Evolutionary conservation across 306 rosid species (phyloP).

Genomic region (Sicyos baderoa): DNA sequence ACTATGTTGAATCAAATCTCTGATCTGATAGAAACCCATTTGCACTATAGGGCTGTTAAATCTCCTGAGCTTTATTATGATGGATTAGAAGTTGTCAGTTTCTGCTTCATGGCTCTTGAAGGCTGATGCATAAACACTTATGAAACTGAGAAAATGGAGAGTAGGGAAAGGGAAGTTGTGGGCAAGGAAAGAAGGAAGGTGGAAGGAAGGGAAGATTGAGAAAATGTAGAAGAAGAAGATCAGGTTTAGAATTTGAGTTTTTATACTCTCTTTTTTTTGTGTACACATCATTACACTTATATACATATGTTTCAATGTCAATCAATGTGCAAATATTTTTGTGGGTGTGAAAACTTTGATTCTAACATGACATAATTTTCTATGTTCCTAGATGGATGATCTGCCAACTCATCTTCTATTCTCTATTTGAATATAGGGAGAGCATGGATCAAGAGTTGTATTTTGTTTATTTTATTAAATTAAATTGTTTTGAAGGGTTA

Average conservation of each 20-base stretch:
- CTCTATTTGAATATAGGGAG: not conserved
- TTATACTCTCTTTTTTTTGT: not conserved
- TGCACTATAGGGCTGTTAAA: slow-evolving; percentile 6
- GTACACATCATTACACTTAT: slow-evolving; percentile 15
- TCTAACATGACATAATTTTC: not conserved
- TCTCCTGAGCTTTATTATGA: not conserved
- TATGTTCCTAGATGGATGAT: slow-evolving; percentile 1
- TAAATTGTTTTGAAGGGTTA: not conserved
- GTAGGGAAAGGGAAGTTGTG: not conserved
- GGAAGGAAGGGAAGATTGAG: not conserved
- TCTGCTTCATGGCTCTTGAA: not conserved
- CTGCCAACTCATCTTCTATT: too few species aligned
- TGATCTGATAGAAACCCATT: not conserved
- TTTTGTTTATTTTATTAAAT: not conserved
- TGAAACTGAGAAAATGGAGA: slow-evolving; percentile 1
- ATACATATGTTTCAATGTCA: not conserved
- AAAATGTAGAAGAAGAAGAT: slow-evolving; percentile 3
- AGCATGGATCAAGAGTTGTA: not conserved
- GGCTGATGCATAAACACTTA: not conserved
- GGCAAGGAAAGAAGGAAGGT: not conserved
- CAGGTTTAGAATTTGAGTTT: slow-evolving; percentile 13
- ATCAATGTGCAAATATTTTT: slow-evolving; percentile 3
- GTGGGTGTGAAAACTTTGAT: slow-evolving; percentile 4
- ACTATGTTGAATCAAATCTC: not conserved
- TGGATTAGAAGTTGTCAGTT: slow-evolving; percentile 1